Base-by-base conservation (phyloP, 2,329 filamentous ascomycete species). In the Exophiala sideris region DNA sequence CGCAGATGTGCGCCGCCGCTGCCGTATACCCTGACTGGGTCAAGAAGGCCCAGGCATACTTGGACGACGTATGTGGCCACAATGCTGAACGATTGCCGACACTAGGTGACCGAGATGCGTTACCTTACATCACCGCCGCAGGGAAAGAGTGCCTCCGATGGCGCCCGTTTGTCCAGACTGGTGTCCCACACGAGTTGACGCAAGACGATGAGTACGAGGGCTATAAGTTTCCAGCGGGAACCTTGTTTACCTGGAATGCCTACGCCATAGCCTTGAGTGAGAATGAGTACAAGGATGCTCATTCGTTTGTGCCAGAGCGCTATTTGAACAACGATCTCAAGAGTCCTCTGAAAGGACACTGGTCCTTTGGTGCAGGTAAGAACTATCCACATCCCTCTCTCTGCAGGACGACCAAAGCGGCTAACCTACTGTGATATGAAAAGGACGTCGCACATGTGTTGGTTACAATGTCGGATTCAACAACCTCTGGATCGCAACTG, bases 91-190 rank as follows among this genome's bases (percentile, higher is more conserved):
- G 80, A 3, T 71, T 74, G 6, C 80, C 80, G 0, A 65, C 63
- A 18, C 76, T 74, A 62, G 71, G 75, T 33, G 79, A 83, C 60
- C 69, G 71, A 12, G 66, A 70, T 0, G 64, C 68, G 1, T 63
- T 84, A 7, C 79, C 79, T 0, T 83, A 83, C 59, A 64, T 82
- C 35, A 71, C 73, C n/a, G 77, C 76, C 2, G 69, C 80, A 6
- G 72, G 82, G 12, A 81, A 82, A 55, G 81, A 85, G 55, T 71
- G 77, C 1, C 67, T 82, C 9, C 73, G 81, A 2, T 55, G 52
- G 52, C 33, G 18, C 20, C 63, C 63, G 2, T 64, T 64, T 24
- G 61, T 66, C n/a, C 7, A 46, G 7, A 46, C 75, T 0, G 76
- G 72, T 0, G 70, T 74, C 1, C 78, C 48, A 2, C 16, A 32